Conservation (phyloP, 495 filamentous ascomycete genomes). For the Lichenothelia convexa region DNA sequence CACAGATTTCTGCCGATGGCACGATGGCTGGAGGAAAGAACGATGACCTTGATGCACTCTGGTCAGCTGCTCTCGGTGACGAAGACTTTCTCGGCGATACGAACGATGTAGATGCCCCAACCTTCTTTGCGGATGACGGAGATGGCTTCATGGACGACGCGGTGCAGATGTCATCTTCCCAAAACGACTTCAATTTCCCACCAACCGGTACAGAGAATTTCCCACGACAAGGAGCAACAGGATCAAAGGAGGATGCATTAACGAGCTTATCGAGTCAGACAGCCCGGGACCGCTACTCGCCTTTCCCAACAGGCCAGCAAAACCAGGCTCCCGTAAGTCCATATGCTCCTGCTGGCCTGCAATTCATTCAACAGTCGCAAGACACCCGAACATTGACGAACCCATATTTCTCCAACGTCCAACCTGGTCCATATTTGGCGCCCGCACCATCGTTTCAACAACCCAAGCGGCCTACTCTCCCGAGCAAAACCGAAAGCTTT, state of each 20-base stretch:
- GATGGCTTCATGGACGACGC: conserved; percentile 51
- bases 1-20: too few relatives aligned
- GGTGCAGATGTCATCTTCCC: too few relatives aligned
- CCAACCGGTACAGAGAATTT: too few relatives aligned
- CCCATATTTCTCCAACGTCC: too few relatives aligned
- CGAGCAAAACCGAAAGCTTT: conserved; percentile 50
- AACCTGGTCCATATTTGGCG: not conserved
- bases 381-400: too few relatives aligned
- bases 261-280: too few relatives aligned
- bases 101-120: conserved; percentile 33
- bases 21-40: conserved; percentile 17
- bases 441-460: conserved; percentile 18
- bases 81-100: conserved; percentile 61
- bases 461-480: conserved; percentile 20
- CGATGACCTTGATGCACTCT: conserved; percentile 56
- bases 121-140: conserved; percentile 50
- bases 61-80: conserved; percentile 63
- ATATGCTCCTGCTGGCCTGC: not conserved
- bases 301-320: too few relatives aligned
- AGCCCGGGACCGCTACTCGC: too few relatives aligned
- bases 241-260: too few relatives aligned
- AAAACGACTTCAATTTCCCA: too few relatives aligned
- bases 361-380: conserved; percentile 2
- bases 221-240: too few relatives aligned
- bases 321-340: too few relatives aligned